Evolutionary conservation across 208 protist species (phyloP), one percentile per base, ranked within the genome.

Genomic region (Leishmania martiniquensis): DNA sequence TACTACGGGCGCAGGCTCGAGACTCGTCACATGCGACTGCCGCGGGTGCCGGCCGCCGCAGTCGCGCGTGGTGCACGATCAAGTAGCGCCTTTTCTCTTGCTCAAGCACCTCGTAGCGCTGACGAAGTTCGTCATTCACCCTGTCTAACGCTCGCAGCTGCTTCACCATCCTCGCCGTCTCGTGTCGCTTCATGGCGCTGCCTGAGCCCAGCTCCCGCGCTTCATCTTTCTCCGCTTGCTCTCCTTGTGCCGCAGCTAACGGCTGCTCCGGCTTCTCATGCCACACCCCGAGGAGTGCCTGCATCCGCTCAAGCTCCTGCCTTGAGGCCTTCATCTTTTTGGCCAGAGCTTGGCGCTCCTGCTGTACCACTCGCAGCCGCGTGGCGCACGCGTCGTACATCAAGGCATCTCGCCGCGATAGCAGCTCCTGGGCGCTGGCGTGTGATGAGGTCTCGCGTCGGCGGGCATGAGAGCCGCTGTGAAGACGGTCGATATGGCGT

Each of bases 61-160:
- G 77, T 44, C 70, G 68, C 20, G 70, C 77, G 32, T 76, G 44
- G 29, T 49, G 63, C 62, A 72, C 15, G 32, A 51, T 77, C 72
- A 75, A 22, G 52, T 47, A 74, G 29, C 51, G 77, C 44, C 13
- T 7, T 29, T 69, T 51, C 63, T 76, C 71, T 57, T 9, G 63
- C 49, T 77, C 51, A 0, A 77, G 73, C 20, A 39, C 66, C 39
- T 65, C 32, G 49, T 70, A 65, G 45, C 73, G 72, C 6, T 42
- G 37, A 34, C 72, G 73, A 68, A 78, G 73, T 55, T 67, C 73
- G 44, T 83, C 78, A 49, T 73, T 83, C 2, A 12, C 66, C 2
- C 42, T 25, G 68, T 83, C 74, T n/a, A 78, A 29, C 68, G 67
- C 66, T 22, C 67, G 70, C 20, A 81, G 77, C 59, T 76, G 68